These are phyloP conservation scores for Epichloe baconii DNA, from an alignment of 2,329 filamentous ascomycete genomes.

Conservation along the genomic window DNA sequence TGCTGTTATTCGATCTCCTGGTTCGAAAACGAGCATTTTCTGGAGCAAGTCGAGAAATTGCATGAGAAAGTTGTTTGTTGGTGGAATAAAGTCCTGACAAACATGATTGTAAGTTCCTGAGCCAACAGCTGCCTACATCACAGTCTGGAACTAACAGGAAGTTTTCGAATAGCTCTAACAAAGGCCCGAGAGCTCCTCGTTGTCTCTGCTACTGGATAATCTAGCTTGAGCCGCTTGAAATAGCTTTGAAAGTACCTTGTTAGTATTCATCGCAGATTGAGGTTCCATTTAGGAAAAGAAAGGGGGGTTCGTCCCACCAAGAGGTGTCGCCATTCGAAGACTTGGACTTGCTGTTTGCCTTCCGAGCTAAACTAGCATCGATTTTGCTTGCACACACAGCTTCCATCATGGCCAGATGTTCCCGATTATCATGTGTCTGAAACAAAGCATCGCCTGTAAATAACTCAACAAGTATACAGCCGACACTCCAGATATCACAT, in stretches of 20 bases:
- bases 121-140: conserved; percentile 35
- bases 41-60: conserved; percentile 44
- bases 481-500: conserved; percentile 63
- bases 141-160: conserved; percentile 29
- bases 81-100: conserved; percentile 37
- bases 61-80: conserved; percentile 36
- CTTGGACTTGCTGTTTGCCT: too few relatives aligned
- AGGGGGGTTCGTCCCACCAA: conserved; percentile 26
- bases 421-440: conserved; percentile 59
- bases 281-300: too few relatives aligned
- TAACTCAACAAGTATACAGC: conserved; percentile 59
- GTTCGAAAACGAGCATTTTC: conserved; percentile 51
- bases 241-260: conserved; percentile 30
- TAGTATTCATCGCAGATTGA: too few relatives aligned
- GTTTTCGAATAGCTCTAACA: conserved; percentile 26
- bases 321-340: too few relatives aligned
- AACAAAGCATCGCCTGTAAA: conserved; percentile 60
- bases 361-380: too few relatives aligned
- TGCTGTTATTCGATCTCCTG: conserved; percentile 43
- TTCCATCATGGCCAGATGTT: conserved; percentile 67
- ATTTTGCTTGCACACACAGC: conserved; percentile 28
- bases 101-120: not conserved
- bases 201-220: conserved; percentile 52
- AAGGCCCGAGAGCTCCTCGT: conserved; percentile 51
- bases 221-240: conserved; percentile 52